Percentiles rank a stretch among this genome's conserved stretches.
phyloP scores from a whole-genome alignment of 1,284 basidiomycete species.

The Phlebopus sp. region DNA sequence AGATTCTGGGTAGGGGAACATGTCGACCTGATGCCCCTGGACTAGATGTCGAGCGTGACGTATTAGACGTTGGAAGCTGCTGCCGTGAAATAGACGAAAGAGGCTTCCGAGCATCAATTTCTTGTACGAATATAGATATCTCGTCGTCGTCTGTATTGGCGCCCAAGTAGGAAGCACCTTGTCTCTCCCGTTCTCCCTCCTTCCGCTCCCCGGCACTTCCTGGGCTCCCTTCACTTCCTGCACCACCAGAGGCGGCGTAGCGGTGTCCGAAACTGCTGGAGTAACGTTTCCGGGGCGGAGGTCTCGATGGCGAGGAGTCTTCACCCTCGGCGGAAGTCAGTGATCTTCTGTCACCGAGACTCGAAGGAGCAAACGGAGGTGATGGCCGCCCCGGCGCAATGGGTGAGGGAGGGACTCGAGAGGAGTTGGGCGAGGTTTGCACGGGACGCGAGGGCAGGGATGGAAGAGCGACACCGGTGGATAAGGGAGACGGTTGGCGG shows the following conservation, averaged over 20 bases:
- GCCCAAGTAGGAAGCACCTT: constrained; percentile 41
- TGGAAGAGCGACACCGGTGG: constrained; percentile 24
- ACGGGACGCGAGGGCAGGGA: constrained; percentile 35
- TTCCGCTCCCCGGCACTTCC: constrained; percentile 29
- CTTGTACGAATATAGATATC: constrained; percentile 70
- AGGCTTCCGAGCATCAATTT: constrained; percentile 67
- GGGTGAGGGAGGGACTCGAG: constrained; percentile 46
- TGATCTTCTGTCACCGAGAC: constrained; percentile 43
- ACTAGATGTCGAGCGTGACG: constrained; percentile 4
- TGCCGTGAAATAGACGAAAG: constrained; percentile 32
- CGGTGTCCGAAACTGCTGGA: constrained; percentile 73
- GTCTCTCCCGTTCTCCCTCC: constrained; percentile 15
- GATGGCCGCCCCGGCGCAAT: constrained; percentile 40
- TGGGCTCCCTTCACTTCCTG: constrained; percentile 38
- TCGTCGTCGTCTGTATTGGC: constrained; percentile 67
- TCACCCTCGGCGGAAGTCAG: constrained; percentile 34
- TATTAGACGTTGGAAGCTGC: constrained; percentile 8
- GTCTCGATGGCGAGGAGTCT: constrained; percentile 24
- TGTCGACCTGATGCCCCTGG: constrained; percentile 3
- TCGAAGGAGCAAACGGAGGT: constrained; percentile 47
- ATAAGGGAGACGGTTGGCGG: constrained; percentile 42
- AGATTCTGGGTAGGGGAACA: background rate
- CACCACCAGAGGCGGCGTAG: constrained; percentile 46
- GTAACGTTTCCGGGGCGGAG: constrained; percentile 49
- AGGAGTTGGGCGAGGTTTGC: constrained; percentile 39